Evolutionary conservation across 2,329 filamentous ascomycete genomes (phyloP), one percentile per base, ranked within the genome.

Genomic region (Penicillium sumatraense): DNA sequence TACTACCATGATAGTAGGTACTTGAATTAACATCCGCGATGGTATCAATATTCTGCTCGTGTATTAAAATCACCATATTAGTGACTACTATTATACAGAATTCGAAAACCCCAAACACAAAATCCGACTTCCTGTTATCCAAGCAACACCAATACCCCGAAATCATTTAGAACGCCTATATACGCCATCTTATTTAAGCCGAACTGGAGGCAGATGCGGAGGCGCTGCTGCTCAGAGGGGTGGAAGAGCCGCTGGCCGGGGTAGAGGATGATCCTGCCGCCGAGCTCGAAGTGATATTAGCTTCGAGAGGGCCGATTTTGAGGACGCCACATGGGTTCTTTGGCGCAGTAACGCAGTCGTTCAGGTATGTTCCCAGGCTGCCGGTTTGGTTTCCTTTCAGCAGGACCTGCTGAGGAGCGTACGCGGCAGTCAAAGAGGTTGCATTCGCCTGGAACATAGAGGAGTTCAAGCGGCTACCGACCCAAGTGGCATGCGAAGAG

Each of bases 391-490:
- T 63, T 3, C 58, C 57, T 5, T 49, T 27, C n/a, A 51, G 49
- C 26, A 70, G 58, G 3, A 70, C 54, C 45, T 65, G 61, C 10
- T 40, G 50, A 0, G 68, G 68, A 5, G 54, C 55, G 38, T 64
- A 70, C 3, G 68, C 68, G 6, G 60, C 51, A 13, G 67, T 36
- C 35, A 69, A 44, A 2, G 64, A 63, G 36, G 58, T 56, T 54
- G 48, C 50, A 49, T 64, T 70, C 20, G 21, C 40, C 40, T 26
- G 14, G 40, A 44, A 44, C 40, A 54, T 50, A 8, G 52, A 45
- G 9, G 52, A 54, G 52, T 54, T 54, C 24, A 54, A 7, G 23
- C 40, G 40, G 24, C 40, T 44, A 7, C 62, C 65, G 13, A 70
- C 59, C 31, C 62, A 63, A 29, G 60, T 55, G 11, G 65, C 56